These are phyloP conservation scores for Blastobotrys mokoenaii DNA, from an alignment of 805 yeast species.

Conservation along the genomic window DNA sequence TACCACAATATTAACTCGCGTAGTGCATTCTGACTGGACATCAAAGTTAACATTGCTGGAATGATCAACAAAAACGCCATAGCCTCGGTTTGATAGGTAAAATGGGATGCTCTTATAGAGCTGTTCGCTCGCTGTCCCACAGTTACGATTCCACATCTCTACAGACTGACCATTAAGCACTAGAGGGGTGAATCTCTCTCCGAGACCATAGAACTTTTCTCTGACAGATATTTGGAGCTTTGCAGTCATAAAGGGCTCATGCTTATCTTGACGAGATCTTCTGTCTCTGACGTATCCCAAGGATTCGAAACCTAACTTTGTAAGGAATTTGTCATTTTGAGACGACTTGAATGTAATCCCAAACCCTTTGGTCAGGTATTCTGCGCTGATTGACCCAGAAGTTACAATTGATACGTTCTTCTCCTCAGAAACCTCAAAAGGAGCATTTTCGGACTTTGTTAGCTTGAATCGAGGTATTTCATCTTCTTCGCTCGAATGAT, in stretches of 20 bases:
- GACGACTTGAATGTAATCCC: conserved; percentile 19
- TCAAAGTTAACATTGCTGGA: conserved; percentile 29
- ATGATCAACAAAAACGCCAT: conserved; percentile 32
- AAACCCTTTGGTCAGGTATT: conserved; percentile 21
- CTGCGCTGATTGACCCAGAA: conserved; percentile 21
- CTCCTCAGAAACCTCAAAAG: neutral
- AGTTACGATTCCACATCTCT: conserved; percentile 34
- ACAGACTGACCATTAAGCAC: conserved; percentile 33
- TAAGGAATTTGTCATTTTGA: conserved; percentile 20
- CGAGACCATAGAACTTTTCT: conserved; percentile 32
- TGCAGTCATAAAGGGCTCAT: conserved; percentile 20
- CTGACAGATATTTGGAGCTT: conserved; percentile 31
- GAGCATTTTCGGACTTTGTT: neutral
- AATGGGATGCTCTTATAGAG: conserved; percentile 33
- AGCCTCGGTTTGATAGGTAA: conserved; percentile 29
- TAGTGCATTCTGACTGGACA: conserved; percentile 32
- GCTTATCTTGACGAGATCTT: conserved; percentile 15
- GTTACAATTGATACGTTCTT: conserved; percentile 6
- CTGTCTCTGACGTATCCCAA: conserved; percentile 30
- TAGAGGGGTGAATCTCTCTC: conserved; percentile 33
- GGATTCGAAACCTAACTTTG: conserved; percentile 30
- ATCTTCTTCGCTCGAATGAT: conserved; percentile 17
- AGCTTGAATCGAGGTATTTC: conserved; percentile 25
- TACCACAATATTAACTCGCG: conserved; percentile 30
- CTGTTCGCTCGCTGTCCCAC: conserved; percentile 33